Evolutionary conservation across 2,329 filamentous ascomycete genomes (phyloP).

Genomic region (Monilinia vaccinii-corymbosi): DNA sequence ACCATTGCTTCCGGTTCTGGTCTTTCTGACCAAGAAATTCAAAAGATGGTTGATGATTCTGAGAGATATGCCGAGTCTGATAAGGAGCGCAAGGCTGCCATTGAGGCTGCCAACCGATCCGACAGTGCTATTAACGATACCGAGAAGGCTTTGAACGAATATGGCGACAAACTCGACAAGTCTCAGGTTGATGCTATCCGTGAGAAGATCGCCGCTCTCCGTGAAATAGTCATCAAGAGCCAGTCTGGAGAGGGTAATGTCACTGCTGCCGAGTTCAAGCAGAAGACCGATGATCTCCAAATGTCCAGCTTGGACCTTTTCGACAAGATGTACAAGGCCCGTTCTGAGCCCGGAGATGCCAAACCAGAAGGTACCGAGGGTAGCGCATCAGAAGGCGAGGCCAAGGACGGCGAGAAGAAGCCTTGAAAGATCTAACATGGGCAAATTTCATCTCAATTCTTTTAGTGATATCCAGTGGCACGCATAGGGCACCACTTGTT

Average conservation of each 20-base stretch:
- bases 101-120: slow-evolving; percentile 94
- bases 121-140: slow-evolving; percentile 96
- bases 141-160: slow-evolving; percentile 96
- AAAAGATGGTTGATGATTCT: slow-evolving; percentile 95
- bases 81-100: slow-evolving; percentile 92
- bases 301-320: slow-evolving; percentile 92
- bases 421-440: slow-evolving; percentile 38
- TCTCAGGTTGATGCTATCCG: slow-evolving; percentile 83
- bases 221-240: slow-evolving; percentile 88
- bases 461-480: slow-evolving; percentile 25
- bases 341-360: slow-evolving; percentile 55
- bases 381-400: slow-evolving; percentile 50
- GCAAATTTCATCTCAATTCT: slow-evolving; percentile 20
- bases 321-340: slow-evolving; percentile 99
- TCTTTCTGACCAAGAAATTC: slow-evolving; percentile 88
- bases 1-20: slow-evolving; percentile 97
- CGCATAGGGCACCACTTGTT: slow-evolving; percentile 29
- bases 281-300: slow-evolving; percentile 97
- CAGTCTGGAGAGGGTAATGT: slow-evolving; percentile 82
- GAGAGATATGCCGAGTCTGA: slow-evolving; percentile 93
- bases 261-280: slow-evolving; percentile 90
- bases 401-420: slow-evolving; percentile 62
- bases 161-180: slow-evolving; percentile 94
- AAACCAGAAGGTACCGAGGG: slow-evolving; percentile 36
- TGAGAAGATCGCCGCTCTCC: slow-evolving; percentile 82